A percentile compares a stretch with the other conserved stretches of the same genome.
Conservation (phyloP, 345 rosid species). For the Ceriops decandra region DNA sequence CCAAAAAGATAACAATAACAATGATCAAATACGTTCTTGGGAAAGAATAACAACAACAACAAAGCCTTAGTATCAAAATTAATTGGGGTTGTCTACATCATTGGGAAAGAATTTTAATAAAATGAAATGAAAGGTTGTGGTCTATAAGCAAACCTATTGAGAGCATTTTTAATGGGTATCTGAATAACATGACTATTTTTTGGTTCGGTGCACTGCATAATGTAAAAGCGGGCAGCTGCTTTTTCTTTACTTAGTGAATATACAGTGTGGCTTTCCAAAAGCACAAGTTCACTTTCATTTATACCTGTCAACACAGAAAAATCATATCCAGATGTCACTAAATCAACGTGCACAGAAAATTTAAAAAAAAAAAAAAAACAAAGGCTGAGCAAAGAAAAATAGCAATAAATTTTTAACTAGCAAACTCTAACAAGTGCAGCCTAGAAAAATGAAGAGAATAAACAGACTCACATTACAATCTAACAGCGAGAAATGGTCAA, state of each 20-base stretch:
- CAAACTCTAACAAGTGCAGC: too few species aligned
- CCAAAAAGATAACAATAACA: too few species aligned
- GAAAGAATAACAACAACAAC: too few species aligned
- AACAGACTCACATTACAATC: neutral
- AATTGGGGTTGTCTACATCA: neutral
- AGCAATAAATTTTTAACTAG: too few species aligned
- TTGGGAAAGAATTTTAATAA: neutral
- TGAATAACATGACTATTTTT: neutral
- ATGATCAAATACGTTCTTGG: too few species aligned
- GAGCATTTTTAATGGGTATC: conserved; percentile 11
- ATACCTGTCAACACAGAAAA: conserved; percentile 18
- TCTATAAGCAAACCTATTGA: conserved; percentile 21
- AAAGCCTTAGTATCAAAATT: neutral
- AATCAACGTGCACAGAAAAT: neutral
- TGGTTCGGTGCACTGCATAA: conserved; percentile 25
- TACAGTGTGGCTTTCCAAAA: conserved; percentile 23
- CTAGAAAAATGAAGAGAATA: too few species aligned
- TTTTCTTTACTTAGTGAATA: conserved; percentile 30
- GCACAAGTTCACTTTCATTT: conserved; percentile 15
- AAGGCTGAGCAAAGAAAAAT: neutral
- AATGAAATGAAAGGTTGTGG: neutral
- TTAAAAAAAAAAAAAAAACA: neutral
- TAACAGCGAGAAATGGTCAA: neutral
- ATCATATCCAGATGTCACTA: neutral
- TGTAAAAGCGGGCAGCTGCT: conserved; percentile 25